Evolutionary conservation across 2,329 filamentous ascomycete genomes (phyloP), one percentile per base, ranked within the genome.

Genomic region (Alternaria angustiovoidea): DNA sequence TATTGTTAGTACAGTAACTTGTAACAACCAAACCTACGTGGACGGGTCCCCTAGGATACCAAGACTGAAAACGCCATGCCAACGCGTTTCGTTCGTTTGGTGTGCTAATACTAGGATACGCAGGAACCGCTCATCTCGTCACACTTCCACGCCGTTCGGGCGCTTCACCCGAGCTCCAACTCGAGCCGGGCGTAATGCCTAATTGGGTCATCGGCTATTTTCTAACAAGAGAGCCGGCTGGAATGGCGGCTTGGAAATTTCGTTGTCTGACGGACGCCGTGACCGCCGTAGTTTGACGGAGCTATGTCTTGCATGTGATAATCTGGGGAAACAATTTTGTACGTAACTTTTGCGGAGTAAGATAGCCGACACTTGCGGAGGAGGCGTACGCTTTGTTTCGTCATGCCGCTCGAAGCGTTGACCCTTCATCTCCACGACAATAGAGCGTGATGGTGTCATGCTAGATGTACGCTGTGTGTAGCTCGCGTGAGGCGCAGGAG

Each of bases 321-420:
- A 59, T 55, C 57, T 47, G 57, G 51, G 57, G 57, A 54, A 57
- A 53, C 14, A 41, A 22, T 52, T 39, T 53, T 30, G 55, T 57
- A 57, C 55, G 55, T 57, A 57, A 57, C 55, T 49, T 38, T 42
- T 42, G 30, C 24, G 48, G 30, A 34, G 36, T 53, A 36, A 16
- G 22, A 18, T 16, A 14, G 28, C 24, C 28, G 53, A 24, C 14
- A 55, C 39, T 44, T 42, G 39, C 24, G 30, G 24, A 46, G 30
- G 11, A 52, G 30, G 39, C n/a, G 39, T 36, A 18, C 39, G 18
- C 4, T 14, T 24, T 41, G 14, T 38, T 8, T 38, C 7, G 7
- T 38, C 12, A 34, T 24, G 46, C 46, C 20, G 22, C 46, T 49
- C 30, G 20, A 49, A 20, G 34, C 46, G 46, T 22, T 38, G 20